Evolutionary conservation across 2,329 filamentous ascomycete genomes (phyloP).

Genomic region (Chaetomiaceae sp.): DNA sequence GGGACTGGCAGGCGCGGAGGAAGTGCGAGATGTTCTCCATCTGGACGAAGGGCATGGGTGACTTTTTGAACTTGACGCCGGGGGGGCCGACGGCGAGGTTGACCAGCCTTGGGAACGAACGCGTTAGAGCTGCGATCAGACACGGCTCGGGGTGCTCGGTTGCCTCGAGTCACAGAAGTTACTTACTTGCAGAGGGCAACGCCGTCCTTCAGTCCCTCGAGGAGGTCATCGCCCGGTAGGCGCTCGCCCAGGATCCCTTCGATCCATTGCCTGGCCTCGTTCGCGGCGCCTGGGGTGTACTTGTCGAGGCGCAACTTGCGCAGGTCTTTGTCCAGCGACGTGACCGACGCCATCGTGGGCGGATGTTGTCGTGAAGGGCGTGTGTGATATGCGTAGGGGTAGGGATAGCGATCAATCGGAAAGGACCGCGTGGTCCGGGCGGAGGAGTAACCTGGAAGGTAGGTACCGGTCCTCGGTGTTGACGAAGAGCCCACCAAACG

Average conservation of each 20-base stretch:
- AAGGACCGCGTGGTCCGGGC: too few species aligned
- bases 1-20: slow-evolving; percentile 77
- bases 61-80: slow-evolving; percentile 84
- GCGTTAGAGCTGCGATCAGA: not conserved
- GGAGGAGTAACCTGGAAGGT: too few species aligned
- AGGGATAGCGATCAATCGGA: too few species aligned
- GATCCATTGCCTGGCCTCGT: slow-evolving; percentile 81
- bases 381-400: too few species aligned
- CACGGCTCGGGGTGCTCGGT: too few species aligned
- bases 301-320: slow-evolving; percentile 86
- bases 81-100: slow-evolving; percentile 74
- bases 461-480: not conserved
- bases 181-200: slow-evolving; percentile 84
- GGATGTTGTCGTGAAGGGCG: too few species aligned
- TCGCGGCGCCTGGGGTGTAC: slow-evolving; percentile 86
- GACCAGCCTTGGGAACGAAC: slow-evolving; percentile 56
- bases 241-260: slow-evolving; percentile 72
- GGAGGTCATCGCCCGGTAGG: slow-evolving; percentile 67
- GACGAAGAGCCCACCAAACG: too few species aligned
- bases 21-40: slow-evolving; percentile 99
- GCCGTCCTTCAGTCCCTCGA: slow-evolving; percentile 85
- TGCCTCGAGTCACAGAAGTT: too few species aligned
- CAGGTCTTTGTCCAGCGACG: slow-evolving; percentile 92
- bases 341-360: slow-evolving; percentile 76
- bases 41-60: slow-evolving; percentile 94